Evolutionary conservation across 129 eudicot species (phyloP).

Genomic region (Pseudognaphalium luteoalbum): DNA sequence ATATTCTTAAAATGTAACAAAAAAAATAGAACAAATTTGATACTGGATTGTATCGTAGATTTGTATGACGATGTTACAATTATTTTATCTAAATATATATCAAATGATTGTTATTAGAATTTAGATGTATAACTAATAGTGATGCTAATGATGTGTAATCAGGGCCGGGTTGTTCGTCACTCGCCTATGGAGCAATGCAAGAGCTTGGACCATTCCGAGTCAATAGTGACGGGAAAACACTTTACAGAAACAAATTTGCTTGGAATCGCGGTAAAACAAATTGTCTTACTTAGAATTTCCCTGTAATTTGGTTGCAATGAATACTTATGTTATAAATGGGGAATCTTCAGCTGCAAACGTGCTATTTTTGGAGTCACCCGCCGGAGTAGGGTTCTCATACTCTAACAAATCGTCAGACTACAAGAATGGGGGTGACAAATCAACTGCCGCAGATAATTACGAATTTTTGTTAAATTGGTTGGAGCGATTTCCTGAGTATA

Average conservation of each 20-base stretch:
- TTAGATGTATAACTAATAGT: neutral
- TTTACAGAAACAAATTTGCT: slow-evolving; percentile 57
- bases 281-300: neutral
- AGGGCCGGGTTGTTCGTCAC: slow-evolving; percentile 96
- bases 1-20: neutral
- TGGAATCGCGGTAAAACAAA: slow-evolving; percentile 67
- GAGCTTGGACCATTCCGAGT: slow-evolving; percentile 88
- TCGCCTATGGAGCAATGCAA: slow-evolving; percentile 88
- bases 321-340: neutral
- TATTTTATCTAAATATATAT: neutral
- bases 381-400: slow-evolving; percentile 86
- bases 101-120: neutral
- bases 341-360: slow-evolving; percentile 59
- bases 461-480: slow-evolving; percentile 71
- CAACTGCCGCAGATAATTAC: slow-evolving; percentile 59
- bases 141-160: slow-evolving; percentile 10
- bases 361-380: slow-evolving; percentile 80
- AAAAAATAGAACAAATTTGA: neutral
- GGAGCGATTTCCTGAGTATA: slow-evolving; percentile 74
- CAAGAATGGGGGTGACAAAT: slow-evolving; percentile 46
- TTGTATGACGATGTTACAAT: neutral
- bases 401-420: slow-evolving; percentile 62
- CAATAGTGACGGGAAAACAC: slow-evolving; percentile 76
- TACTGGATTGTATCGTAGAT: neutral
- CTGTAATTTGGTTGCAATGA: neutral